These are phyloP conservation scores for Phyllosticta citrichinensis DNA, from an alignment of 2,329 filamentous ascomycete species.

Conservation along the genomic window DNA sequence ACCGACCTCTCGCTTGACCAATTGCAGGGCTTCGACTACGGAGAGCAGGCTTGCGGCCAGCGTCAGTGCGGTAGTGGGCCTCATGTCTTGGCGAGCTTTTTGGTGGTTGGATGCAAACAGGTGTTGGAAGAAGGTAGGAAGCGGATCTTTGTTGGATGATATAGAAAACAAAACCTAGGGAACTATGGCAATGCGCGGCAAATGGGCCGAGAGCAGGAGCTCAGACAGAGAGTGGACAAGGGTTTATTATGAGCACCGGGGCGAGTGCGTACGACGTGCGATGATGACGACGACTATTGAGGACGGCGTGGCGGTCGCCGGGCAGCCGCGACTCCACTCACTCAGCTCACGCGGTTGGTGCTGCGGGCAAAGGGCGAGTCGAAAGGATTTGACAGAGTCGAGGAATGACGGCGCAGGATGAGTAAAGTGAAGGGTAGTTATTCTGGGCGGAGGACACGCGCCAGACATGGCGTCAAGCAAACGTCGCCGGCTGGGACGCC, in stretches of 20 bases:
- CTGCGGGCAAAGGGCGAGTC: background rate
- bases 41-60: slow-evolving; percentile 22
- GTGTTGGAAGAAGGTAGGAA: background rate
- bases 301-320: slow-evolving; percentile 10
- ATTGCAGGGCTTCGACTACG: slow-evolving; percentile 19
- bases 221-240: slow-evolving; percentile 4
- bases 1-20: slow-evolving; percentile 26
- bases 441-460: background rate
- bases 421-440: background rate
- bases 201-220: background rate
- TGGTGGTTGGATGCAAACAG: background rate
- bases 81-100: slow-evolving; percentile 18
- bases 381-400: background rate
- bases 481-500: background rate
- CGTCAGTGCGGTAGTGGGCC: slow-evolving; percentile 18
- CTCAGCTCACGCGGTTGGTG: slow-evolving; percentile 7
- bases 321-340: slow-evolving; percentile 4
- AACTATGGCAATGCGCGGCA: background rate
- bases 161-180: slow-evolving; percentile 2
- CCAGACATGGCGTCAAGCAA: background rate
- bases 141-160: background rate
- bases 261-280: slow-evolving; percentile 10
- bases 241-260: slow-evolving; percentile 10
- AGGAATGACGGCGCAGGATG: background rate
- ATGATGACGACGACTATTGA: slow-evolving; percentile 11